Evolutionary conservation across 176 grass and related monocot species (phyloP).

Genomic region (Musa troglodytarum): DNA sequence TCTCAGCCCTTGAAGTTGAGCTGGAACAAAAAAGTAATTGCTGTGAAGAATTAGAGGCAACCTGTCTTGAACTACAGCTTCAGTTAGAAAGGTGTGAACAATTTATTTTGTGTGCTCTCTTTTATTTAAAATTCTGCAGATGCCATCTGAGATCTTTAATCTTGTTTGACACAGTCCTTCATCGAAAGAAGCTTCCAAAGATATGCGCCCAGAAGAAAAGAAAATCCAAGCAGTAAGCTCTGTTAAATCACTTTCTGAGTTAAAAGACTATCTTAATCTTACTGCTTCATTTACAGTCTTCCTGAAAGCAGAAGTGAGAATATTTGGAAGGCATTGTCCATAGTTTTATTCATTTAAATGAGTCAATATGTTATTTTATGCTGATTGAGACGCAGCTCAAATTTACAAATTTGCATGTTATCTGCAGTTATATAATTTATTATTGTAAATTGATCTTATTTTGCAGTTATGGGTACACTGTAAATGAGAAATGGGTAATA

Average conservation of each 20-base stretch:
- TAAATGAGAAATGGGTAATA: too few relatives aligned
- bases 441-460: too few relatives aligned
- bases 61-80: slow-evolving; percentile 28
- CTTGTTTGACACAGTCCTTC: slow-evolving; percentile 15
- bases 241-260: neutral
- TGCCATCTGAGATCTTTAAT: neutral
- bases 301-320: neutral
- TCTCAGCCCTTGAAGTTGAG: slow-evolving; percentile 5
- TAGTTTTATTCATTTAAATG: neutral
- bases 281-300: neutral
- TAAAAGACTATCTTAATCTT: neutral
- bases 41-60: slow-evolving; percentile 15
- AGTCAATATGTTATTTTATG: neutral
- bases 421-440: too few relatives aligned
- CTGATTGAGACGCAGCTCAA: too few relatives aligned
- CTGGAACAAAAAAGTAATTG: neutral
- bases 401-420: too few relatives aligned
- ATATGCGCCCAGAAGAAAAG: slow-evolving; percentile 35
- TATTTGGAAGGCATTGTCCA: neutral
- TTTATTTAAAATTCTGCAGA: neutral
- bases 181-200: slow-evolving; percentile 31
- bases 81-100: slow-evolving; percentile 26
- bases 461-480: too few relatives aligned
- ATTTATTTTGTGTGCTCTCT: neutral
- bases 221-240: slow-evolving; percentile 52